Base-by-base conservation (phyloP, 202 grass and related monocot species). In the Sporobolus alterniflorus region DNA sequence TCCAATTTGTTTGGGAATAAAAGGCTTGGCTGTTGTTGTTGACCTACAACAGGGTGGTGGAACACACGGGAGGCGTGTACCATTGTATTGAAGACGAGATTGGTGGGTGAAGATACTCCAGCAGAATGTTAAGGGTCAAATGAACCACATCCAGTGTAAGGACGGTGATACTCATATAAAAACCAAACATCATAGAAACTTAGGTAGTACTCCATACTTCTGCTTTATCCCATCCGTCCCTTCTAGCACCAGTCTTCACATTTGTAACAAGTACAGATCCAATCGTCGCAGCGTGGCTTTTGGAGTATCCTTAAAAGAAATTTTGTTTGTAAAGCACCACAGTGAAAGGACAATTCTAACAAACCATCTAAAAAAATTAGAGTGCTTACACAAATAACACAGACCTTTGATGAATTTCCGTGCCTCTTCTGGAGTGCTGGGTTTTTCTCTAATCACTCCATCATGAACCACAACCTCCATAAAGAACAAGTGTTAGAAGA, bases 381-480 rank as follows among this genome's bases (percentile, higher is more conserved):
- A 71, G 31, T 9, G 25, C 67, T 78, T 51, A 44, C 5, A 82
- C 50, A 67, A 61, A 86, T 20, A 69, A 54, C 30, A 78, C 59
- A 71, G 49, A 98, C 96, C 93, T 87, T 96, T 91, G 70, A 98
- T 96, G 80, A 98, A 98, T 87, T 87, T 50, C 0, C 91, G 82
- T 78, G 91, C 96, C 88, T 98, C 93, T 78, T 96, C 89, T 83
- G 89, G 82, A 36, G 84, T 89, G 54, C 79, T 90, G 82, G 93
- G 96, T 86, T 98, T 98, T 89, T 98, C 96, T 76, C 93, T 94
- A 85, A 98, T 96, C 62, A 88, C 87, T 41, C 96, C 96, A 48
- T 94, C 93, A 96, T 98, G 93, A 33, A 98, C 30, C 64, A 98
- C 96, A 90, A 98, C 93, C 96, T 98, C 12, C 79, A 86, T 34